These are phyloP conservation scores for Trypanosoma rangeli DNA, from an alignment of 208 protist species.

Conservation along the genomic window DNA sequence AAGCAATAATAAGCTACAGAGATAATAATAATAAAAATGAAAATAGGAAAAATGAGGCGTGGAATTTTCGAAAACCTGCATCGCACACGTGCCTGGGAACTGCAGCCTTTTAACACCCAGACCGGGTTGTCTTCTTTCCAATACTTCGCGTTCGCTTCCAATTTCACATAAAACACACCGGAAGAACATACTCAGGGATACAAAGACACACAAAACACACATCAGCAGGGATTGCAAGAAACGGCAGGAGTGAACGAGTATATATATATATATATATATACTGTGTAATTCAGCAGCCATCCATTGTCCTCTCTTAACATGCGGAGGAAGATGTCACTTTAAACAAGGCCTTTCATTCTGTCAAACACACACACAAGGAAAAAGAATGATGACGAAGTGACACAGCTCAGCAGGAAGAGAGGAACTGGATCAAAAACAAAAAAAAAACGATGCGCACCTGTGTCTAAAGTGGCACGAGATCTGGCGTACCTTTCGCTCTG, in stretches of 20 bases:
- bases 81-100: not conserved
- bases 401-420: conserved; percentile 7
- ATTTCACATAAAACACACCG: not conserved
- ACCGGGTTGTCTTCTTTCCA: not conserved
- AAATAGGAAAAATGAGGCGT: not conserved
- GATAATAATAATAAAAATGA: not conserved
- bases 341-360: not conserved
- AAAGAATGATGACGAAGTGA: conserved; percentile 5
- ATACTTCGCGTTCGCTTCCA: not conserved
- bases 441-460: conserved; percentile 5
- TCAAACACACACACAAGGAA: conserved; percentile 9
- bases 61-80: not conserved
- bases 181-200: not conserved
- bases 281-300: too few relatives aligned
- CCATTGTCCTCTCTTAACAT: not conserved
- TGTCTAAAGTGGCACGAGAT: not conserved
- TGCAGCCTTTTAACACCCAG: not conserved
- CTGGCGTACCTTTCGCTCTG: not conserved
- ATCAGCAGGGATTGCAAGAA: too few relatives aligned
- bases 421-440: conserved; percentile 5
- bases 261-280: too few relatives aligned
- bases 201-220: too few relatives aligned
- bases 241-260: too few relatives aligned
- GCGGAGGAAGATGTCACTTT: not conserved
- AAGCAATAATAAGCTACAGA: conserved; percentile 6